phyloP scores from a whole-genome alignment of 805 yeast species.

The Suhomyces sp. region DNA sequence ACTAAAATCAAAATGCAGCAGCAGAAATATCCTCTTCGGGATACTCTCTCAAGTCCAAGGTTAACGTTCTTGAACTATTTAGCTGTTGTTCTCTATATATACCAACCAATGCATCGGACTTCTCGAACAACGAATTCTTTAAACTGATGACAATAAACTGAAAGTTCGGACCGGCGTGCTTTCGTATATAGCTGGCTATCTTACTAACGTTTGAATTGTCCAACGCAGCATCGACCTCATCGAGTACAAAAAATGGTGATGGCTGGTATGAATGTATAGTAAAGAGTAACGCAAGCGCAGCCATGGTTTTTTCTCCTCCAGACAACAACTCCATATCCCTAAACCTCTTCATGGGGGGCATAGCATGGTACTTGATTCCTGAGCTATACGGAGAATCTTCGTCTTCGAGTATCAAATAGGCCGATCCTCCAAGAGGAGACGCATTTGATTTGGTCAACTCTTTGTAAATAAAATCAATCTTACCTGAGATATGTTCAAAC shows the following conservation, averaged over 20 bases:
- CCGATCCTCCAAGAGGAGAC: slow-evolving; percentile 89
- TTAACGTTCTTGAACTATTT: slow-evolving; percentile 70
- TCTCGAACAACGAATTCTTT: slow-evolving; percentile 82
- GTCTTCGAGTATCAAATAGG: slow-evolving; percentile 80
- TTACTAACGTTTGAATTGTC: slow-evolving; percentile 84
- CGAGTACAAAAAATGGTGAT: slow-evolving; percentile 92
- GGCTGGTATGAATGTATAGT: slow-evolving; percentile 90
- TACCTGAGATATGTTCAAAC: slow-evolving; percentile 68
- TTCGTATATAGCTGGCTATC: slow-evolving; percentile 81
- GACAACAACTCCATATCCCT: slow-evolving; percentile 88
- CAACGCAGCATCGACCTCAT: slow-evolving; percentile 97
- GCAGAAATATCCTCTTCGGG: slow-evolving; percentile 31
- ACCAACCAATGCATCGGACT: slow-evolving; percentile 88
- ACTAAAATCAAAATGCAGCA: neutral
- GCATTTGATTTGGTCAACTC: slow-evolving; percentile 74
- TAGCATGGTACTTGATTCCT: slow-evolving; percentile 87
- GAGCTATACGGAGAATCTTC: slow-evolving; percentile 84
- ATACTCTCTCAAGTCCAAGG: slow-evolving; percentile 67
- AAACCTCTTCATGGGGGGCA: slow-evolving; percentile 94
- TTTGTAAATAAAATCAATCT: slow-evolving; percentile 75
- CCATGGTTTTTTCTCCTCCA: slow-evolving; percentile 96
- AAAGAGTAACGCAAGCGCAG: slow-evolving; percentile 88
- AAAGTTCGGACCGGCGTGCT: slow-evolving; percentile 70
- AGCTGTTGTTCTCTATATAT: slow-evolving; percentile 78
- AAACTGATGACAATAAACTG: slow-evolving; percentile 93